phyloP scores from a whole-genome alignment of 306 rosid genomes.

The Pterocarpus macrocarpus region DNA sequence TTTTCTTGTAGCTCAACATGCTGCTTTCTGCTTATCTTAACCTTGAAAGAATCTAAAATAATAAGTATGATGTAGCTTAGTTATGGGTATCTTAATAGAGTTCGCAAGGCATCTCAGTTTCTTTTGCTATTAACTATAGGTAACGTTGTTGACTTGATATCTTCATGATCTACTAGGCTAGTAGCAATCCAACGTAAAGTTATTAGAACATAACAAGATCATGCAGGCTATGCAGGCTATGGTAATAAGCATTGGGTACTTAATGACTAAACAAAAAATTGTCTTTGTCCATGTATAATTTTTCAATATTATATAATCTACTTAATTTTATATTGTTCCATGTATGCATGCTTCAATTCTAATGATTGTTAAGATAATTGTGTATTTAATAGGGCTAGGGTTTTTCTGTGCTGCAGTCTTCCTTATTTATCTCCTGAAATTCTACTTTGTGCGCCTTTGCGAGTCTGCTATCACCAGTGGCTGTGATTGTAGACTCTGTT shows the following conservation, averaged over 20 bases:
- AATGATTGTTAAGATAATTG: not conserved
- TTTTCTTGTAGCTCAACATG: not conserved
- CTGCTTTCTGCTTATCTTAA: not conserved
- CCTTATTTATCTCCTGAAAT: not conserved
- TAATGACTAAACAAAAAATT: conserved; percentile 33
- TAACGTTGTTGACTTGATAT: not conserved
- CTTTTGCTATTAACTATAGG: not conserved
- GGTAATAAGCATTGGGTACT: conserved; percentile 16
- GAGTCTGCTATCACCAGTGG: not conserved
- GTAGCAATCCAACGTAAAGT: not conserved
- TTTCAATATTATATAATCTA: no score
- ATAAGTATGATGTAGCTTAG: not conserved
- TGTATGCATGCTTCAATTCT: no score
- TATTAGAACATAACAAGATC: not conserved
- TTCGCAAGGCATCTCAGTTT: not conserved
- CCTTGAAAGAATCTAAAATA: not conserved
- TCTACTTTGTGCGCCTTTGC: conserved; percentile 9
- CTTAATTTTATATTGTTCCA: no score
- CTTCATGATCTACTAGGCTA: not conserved
- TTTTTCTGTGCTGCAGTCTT: not conserved
- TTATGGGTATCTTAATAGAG: not conserved
- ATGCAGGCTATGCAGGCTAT: conserved; percentile 6
- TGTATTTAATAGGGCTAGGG: not conserved
- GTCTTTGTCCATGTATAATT: no score
- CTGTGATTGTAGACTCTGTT: conserved; percentile 12